Percentiles rank a stretch among this genome's conserved stretches.
These are phyloP conservation scores for Citrus hindsii DNA, from an alignment of 345 rosid genomes.

Conservation along the genomic window DNA sequence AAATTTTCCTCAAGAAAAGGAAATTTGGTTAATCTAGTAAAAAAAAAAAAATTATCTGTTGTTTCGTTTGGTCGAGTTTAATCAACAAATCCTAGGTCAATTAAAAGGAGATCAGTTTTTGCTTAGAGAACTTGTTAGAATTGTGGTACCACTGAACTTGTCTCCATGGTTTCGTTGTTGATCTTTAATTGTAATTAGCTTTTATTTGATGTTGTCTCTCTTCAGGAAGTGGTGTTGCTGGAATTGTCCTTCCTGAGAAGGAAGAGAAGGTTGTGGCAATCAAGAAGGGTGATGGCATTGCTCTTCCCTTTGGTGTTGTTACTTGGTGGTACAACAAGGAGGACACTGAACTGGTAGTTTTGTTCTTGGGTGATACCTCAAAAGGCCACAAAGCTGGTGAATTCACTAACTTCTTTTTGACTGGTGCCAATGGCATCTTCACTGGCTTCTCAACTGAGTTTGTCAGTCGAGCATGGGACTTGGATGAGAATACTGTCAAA, in stretches of 20 bases:
- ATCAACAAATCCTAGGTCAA: not conserved
- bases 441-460: slow-evolving; percentile 78
- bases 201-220: not conserved
- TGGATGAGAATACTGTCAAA: slow-evolving; percentile 41
- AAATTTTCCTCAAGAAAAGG: not conserved
- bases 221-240: slow-evolving; percentile 76
- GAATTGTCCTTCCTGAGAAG: slow-evolving; percentile 82
- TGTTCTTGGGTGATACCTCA: slow-evolving; percentile 80
- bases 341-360: slow-evolving; percentile 68
- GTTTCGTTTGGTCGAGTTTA: not conserved
- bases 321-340: slow-evolving; percentile 91
- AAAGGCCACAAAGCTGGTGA: slow-evolving; percentile 74
- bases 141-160: not conserved
- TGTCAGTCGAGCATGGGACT: slow-evolving; percentile 71
- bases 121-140: too few relatives aligned
- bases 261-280: slow-evolving; percentile 80
- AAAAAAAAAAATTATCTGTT: not conserved
- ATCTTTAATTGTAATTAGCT: not conserved
- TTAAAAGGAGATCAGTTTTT: too few relatives aligned
- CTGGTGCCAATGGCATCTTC: slow-evolving; percentile 76
- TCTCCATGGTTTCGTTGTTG: not conserved
- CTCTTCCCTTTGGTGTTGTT: slow-evolving; percentile 83
- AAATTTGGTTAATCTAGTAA: not conserved
- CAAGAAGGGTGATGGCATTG: slow-evolving; percentile 85
- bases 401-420: slow-evolving; percentile 73